These are phyloP conservation scores for Starmerella bombicola DNA, from an alignment of 805 yeast genomes.

Conservation along the genomic window DNA sequence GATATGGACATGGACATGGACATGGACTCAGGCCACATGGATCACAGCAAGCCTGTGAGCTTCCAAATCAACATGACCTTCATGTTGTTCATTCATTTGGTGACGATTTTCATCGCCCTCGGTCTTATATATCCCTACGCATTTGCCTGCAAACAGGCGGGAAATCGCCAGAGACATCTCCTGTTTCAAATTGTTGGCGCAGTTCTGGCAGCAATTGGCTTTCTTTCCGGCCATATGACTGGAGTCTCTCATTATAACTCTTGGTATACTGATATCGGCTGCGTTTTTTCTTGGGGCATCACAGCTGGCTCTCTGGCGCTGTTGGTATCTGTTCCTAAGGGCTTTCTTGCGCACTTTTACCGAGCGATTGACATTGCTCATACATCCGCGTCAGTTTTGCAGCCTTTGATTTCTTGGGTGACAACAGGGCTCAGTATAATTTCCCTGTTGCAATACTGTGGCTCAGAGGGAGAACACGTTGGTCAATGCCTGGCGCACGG, in stretches of 20 bases:
- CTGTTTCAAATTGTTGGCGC: constrained; percentile 30
- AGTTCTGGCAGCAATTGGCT: constrained; percentile 30
- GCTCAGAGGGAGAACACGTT: constrained; percentile 48
- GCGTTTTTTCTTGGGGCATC: constrained; percentile 26
- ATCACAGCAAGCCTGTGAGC: constrained; percentile 16
- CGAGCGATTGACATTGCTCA: constrained; percentile 25
- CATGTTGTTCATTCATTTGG: constrained; percentile 26
- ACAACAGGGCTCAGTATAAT: constrained; percentile 70
- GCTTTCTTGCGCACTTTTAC: constrained; percentile 28
- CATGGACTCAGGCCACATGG: constrained; percentile 11
- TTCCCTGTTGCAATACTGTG: constrained; percentile 78
- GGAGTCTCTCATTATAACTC: constrained; percentile 28
- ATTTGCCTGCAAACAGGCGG: constrained; percentile 32
- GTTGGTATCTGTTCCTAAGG: constrained; percentile 30
- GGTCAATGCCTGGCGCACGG: constrained; percentile 98
- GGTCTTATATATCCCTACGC: constrained; percentile 34
- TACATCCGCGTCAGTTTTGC: constrained; percentile 26
- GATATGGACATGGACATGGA: constrained; percentile 16
- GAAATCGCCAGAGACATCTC: constrained; percentile 28
- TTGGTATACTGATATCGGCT: constrained; percentile 29
- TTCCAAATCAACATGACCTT: constrained; percentile 16
- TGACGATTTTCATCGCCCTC: constrained; percentile 29
- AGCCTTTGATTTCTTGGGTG: constrained; percentile 55
- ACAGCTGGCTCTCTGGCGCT: constrained; percentile 30
- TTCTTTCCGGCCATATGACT: constrained; percentile 31